Evolutionary conservation across 2,329 filamentous ascomycete genomes (phyloP), one percentile per base, ranked within the genome.

Genomic region (Saccharata proteae): DNA sequence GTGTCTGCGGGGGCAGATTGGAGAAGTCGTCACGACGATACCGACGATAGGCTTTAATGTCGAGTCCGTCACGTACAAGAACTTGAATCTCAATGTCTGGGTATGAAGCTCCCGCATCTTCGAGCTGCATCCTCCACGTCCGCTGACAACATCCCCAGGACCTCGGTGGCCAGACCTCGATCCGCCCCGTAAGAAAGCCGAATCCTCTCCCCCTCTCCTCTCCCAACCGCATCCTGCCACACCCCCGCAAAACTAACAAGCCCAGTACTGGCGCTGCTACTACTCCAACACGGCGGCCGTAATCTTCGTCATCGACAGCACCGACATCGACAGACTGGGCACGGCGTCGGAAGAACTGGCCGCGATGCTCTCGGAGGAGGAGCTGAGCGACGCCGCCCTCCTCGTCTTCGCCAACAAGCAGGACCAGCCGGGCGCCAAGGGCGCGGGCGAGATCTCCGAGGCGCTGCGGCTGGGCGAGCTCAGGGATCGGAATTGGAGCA

Each of bases 21-120:
- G 90, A 54, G 90, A 98, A 58, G 90, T 98, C 26, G 90, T 98
- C 44, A 96, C 90, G 39, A 98, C 90, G 48, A 96, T 96, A 69
- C 90, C 90, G 13, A 98, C 90, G 33, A 96, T 98, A 57, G 90
- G 90, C 39, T 98, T 98, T 69, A 98, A 98, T 58, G 90, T 98
- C 48, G 90, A 98, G 62, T 93, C 85, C 14, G 90, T 98, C 42
- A 90, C 85, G 47, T 98, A 98, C 69, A 88, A 88, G 59, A 96
- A 94, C 56, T 71, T 98, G 40, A 93, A 94, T 59, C 93, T 98
- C 58, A 96, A 96, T 53, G 90, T 98, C 50, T 98, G 90, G 90
- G 80, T 84, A 77, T 35, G 76, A n/a, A 27, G 16, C 8, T 8
- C 10, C 6, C 16, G 9, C 24, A 10, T 12, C 23, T 14, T 19